A percentile compares a stretch with the other conserved stretches of the same genome.
These are phyloP conservation scores for Dactylonectria estremocensis DNA, from an alignment of 2,329 filamentous ascomycete genomes.

Conservation along the genomic window DNA sequence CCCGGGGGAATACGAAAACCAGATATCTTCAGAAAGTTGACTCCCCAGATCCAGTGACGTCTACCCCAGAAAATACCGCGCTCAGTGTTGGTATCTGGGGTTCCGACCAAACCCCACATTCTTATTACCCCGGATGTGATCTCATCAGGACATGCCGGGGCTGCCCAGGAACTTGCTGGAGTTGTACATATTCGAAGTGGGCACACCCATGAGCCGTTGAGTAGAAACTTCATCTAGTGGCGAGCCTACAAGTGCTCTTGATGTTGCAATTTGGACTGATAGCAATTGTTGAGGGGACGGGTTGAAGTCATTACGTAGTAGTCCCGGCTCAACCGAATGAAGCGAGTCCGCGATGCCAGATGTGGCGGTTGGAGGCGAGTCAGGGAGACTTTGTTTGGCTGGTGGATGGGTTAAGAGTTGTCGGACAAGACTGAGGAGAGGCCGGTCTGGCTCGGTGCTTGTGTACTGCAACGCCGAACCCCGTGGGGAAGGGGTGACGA, in stretches of 20 bases:
- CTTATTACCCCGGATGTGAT: slow-evolving; percentile 41
- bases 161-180: neutral
- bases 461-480: slow-evolving; percentile 18
- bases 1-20: neutral
- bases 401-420: slow-evolving; percentile 5
- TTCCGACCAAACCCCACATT: slow-evolving; percentile 40
- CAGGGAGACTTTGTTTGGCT: neutral
- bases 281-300: neutral
- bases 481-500: slow-evolving; percentile 21
- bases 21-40: neutral
- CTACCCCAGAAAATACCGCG: slow-evolving; percentile 25
- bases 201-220: neutral
- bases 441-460: neutral
- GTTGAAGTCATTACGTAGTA: neutral
- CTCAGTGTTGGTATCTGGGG: slow-evolving; percentile 22
- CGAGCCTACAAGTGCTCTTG: neutral
- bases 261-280: neutral
- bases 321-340: neutral
- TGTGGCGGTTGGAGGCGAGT: neutral
- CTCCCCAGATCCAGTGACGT: slow-evolving; percentile 15
- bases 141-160: slow-evolving; percentile 29
- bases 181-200: slow-evolving; percentile 7
- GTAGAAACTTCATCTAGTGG: neutral
- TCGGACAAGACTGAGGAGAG: neutral
- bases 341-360: neutral